Conservation (phyloP, 331 rosid genomes). For the Erythrophleum ivorense region DNA sequence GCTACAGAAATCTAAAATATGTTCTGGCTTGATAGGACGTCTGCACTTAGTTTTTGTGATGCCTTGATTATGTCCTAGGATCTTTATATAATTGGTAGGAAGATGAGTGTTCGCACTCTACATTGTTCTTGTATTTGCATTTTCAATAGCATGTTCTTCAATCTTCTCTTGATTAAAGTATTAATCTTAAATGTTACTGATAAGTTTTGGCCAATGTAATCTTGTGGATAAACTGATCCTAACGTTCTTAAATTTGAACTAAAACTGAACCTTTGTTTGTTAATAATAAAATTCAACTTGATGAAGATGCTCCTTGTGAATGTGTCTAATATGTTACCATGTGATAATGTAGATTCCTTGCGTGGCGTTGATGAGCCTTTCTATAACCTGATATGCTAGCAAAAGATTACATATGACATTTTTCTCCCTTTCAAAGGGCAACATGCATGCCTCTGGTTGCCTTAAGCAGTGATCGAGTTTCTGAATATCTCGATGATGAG, state of each 20-base stretch:
- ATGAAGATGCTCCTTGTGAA: not conserved
- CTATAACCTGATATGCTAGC: not conserved
- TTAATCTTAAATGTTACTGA: too few species aligned
- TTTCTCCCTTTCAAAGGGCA: slow-evolving; percentile 11
- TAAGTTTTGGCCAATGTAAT: not conserved
- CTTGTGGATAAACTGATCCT: not conserved
- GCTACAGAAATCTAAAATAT: not conserved
- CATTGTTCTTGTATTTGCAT: slow-evolving; percentile 11
- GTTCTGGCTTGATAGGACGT: slow-evolving; percentile 2
- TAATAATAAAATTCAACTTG: too few species aligned
- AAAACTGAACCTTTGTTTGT: not conserved
- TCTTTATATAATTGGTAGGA: not conserved
- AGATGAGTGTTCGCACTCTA: not conserved
- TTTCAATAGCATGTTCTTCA: not conserved
- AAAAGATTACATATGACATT: not conserved
- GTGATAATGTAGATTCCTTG: not conserved
- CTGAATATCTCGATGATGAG: not conserved
- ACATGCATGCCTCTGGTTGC: not conserved
- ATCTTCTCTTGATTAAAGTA: not conserved
- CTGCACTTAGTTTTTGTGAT: not conserved
- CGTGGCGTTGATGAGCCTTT: not conserved
- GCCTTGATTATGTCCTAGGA: not conserved
- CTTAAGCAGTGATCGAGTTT: slow-evolving; percentile 15
- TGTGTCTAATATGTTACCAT: not conserved
- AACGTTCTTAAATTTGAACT: not conserved